A percentile compares a stretch with the other conserved stretches of the same genome.
phyloP scores from a whole-genome alignment of 352 stramenopile species.

The Bremia lactucae region DNA sequence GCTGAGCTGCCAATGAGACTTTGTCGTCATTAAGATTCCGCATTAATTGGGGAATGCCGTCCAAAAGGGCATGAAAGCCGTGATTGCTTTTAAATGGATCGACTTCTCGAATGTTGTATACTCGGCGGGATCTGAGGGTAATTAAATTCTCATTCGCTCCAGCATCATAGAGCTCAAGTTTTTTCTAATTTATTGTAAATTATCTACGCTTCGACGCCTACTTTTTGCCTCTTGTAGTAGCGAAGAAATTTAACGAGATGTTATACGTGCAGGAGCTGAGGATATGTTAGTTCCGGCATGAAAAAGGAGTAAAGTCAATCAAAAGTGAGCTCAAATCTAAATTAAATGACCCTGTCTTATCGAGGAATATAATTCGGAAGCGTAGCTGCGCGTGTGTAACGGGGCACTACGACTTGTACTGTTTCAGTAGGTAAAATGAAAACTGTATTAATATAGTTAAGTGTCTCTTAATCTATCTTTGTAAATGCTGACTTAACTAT shows the following conservation, averaged over 20 bases:
- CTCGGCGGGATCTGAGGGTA: slow-evolving; percentile 34
- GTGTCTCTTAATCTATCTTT: no score
- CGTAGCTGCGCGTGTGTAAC: no score
- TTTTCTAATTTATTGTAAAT: slow-evolving; percentile 15
- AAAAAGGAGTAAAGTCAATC: no score
- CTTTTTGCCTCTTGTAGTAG: slow-evolving; percentile 22
- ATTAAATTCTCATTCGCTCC: slow-evolving; percentile 22
- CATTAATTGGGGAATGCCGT: slow-evolving; percentile 75
- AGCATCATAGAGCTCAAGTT: slow-evolving; percentile 16
- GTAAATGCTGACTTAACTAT: no score
- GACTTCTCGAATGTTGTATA: slow-evolving; percentile 82
- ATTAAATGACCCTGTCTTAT: no score
- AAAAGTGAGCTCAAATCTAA: no score
- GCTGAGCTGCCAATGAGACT: slow-evolving; percentile 61
- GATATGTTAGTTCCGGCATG: no score
- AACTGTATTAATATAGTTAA: no score
- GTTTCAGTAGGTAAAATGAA: no score
- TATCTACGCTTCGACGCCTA: slow-evolving; percentile 35
- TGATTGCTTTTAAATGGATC: slow-evolving; percentile 77
- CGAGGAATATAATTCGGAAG: no score
- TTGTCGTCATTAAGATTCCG: slow-evolving; percentile 77
- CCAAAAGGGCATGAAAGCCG: no score
- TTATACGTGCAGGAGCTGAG: slow-evolving; percentile 33
- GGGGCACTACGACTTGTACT: no score
- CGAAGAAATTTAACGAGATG: slow-evolving; percentile 14